Percentiles rank a stretch among this genome's conserved stretches.
These are phyloP conservation scores for Epichloe uncinata DNA, from an alignment of 2,329 filamentous ascomycete species.

Conservation along the genomic window DNA sequence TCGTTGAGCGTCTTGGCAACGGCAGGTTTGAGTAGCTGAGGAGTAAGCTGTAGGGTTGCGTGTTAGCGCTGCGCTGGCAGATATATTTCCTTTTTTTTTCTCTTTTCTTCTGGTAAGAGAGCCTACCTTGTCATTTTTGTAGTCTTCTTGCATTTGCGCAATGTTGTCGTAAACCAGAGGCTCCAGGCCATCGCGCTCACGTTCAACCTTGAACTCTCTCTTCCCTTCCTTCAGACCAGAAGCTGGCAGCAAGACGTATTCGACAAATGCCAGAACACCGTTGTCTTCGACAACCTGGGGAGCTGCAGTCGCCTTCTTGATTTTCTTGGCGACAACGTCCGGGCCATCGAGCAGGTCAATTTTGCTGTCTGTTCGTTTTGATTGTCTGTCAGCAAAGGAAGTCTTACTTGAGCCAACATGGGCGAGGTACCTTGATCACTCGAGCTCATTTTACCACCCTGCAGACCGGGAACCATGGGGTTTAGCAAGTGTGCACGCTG, in stretches of 20 bases:
- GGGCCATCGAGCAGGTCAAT: constrained; percentile 81
- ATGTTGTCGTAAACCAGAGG: constrained; percentile 71
- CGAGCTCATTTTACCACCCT: constrained; percentile 77
- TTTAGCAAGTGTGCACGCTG: constrained; percentile 30
- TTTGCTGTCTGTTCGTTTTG: constrained; percentile 51
- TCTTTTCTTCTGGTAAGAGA: neutral
- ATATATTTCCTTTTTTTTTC: no score
- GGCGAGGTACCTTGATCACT: constrained; percentile 43
- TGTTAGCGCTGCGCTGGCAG: neutral
- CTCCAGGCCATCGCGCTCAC: constrained; percentile 50
- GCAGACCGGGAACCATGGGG: constrained; percentile 80
- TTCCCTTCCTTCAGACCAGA: constrained; percentile 44
- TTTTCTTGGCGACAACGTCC: constrained; percentile 66
- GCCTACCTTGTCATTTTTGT: constrained; percentile 60
- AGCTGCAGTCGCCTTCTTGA: constrained; percentile 70
- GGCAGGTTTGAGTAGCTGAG: constrained; percentile 79
- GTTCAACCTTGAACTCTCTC: constrained; percentile 54
- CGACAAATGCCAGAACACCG: constrained; percentile 73
- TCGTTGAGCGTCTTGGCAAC: constrained; percentile 59
- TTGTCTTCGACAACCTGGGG: constrained; percentile 72
- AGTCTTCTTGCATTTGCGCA: constrained; percentile 65
- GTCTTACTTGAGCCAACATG: neutral
- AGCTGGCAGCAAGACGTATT: constrained; percentile 74
- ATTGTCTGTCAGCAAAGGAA: neutral
- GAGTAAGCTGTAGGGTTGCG: constrained; percentile 43